Evolutionary conservation across 306 rosid genomes (phyloP).

Genomic region (Medicago lupulina): DNA sequence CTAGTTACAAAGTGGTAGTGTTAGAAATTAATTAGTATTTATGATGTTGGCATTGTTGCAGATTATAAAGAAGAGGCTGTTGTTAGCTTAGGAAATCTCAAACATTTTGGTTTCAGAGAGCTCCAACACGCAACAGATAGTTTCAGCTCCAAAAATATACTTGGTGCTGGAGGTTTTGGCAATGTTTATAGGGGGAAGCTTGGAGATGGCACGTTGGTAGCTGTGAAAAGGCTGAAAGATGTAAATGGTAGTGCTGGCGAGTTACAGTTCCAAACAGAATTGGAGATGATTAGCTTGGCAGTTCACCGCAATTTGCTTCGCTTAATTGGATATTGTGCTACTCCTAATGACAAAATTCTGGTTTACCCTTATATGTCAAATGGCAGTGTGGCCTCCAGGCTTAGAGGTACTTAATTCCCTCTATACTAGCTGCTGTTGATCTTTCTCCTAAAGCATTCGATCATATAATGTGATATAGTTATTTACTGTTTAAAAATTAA

Average conservation of each 20-base stretch:
- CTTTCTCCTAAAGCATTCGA: neutral
- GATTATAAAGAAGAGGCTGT: conserved; percentile 83
- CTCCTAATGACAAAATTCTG: conserved; percentile 81
- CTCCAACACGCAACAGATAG: conserved; percentile 82
- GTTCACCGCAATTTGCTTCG: conserved; percentile 91
- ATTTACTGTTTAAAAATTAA: too few relatives aligned
- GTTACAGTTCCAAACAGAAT: conserved; percentile 86
- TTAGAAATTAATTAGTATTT: neutral
- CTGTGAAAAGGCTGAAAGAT: conserved; percentile 95
- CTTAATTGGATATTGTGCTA: conserved; percentile 85
- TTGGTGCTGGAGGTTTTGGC: conserved; percentile 98
- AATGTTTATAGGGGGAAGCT: conserved; percentile 89
- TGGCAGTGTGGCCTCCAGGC: conserved; percentile 95
- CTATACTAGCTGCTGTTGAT: conserved; percentile 3
- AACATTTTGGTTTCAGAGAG: conserved; percentile 76
- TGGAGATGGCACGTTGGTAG: conserved; percentile 83
- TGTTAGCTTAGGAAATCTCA: conserved; percentile 83
- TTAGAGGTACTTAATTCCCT: conserved; percentile 69
- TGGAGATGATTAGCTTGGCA: conserved; percentile 98
- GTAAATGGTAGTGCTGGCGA: conserved; percentile 89
- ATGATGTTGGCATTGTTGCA: conserved; percentile 44
- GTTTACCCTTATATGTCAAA: conserved; percentile 96
- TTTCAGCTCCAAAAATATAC: conserved; percentile 83
- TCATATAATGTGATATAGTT: too few relatives aligned
- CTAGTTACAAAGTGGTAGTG: conserved; percentile 8